These are phyloP conservation scores for Trichoderma simmonsii DNA, from an alignment of 2,329 filamentous ascomycete genomes.

Conservation along the genomic window DNA sequence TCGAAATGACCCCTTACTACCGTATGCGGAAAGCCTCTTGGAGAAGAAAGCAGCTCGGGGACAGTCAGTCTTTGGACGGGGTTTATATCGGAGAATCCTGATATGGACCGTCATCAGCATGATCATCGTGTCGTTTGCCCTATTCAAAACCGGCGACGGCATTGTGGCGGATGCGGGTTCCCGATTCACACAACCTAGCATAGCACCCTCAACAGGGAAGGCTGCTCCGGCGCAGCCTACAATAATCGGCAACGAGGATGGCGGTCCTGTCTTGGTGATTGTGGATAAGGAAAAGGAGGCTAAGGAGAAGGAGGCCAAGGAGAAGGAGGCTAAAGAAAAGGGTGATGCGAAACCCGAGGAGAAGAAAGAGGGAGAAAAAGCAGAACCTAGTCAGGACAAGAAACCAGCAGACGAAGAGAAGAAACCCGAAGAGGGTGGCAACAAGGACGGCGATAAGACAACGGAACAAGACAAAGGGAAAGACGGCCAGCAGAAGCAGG, in stretches of 20 bases:
- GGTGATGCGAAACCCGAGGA: background rate
- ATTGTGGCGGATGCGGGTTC: conserved; percentile 15
- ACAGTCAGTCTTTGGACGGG: conserved; percentile 48
- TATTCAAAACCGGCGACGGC: conserved; percentile 36
- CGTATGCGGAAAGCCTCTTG: conserved; percentile 31
- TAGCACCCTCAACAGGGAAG: background rate
- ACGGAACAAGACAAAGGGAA: conserved; percentile 2
- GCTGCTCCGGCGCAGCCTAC: conserved; percentile 1
- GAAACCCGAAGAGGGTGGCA: background rate
- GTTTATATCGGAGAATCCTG: conserved; percentile 50
- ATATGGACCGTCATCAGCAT: conserved; percentile 47
- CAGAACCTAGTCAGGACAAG: background rate
- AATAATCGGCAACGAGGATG: conserved; percentile 12
- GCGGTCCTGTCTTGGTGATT: conserved; percentile 10
- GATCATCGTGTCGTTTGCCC: conserved; percentile 39
- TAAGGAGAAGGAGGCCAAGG: background rate
- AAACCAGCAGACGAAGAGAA: conserved; percentile 3
- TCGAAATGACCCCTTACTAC: conserved; percentile 35
- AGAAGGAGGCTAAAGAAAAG: background rate
- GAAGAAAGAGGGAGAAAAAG: background rate
- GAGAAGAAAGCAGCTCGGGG: conserved; percentile 41
- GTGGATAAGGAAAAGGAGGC: conserved; percentile 8
- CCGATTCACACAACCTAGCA: background rate
- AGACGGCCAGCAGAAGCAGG: background rate
- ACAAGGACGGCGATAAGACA: conserved; percentile 18